These are phyloP conservation scores for Rhodotorula babjevae DNA, from an alignment of 768 basidiomycete species.

Conservation along the genomic window DNA sequence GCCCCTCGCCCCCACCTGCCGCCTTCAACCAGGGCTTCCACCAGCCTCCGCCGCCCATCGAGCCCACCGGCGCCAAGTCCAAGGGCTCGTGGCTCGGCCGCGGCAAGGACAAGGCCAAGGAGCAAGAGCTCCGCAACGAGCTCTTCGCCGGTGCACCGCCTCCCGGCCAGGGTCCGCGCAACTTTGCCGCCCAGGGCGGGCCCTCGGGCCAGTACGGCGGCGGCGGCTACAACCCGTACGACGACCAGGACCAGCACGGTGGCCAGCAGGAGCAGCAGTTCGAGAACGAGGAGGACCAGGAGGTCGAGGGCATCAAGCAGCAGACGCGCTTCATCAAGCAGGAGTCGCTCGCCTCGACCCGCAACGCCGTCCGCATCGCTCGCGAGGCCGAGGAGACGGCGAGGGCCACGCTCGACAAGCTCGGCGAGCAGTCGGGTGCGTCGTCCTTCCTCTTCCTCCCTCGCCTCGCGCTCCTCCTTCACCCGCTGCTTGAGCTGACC, in stretches of 20 bases:
- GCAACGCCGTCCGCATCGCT: slow-evolving; percentile 88
- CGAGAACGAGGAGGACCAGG: slow-evolving; percentile 39
- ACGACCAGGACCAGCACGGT: slow-evolving; percentile 9
- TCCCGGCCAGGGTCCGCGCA: slow-evolving; percentile 28
- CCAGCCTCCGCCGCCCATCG: slow-evolving; percentile 9
- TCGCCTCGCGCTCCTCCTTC: too few species aligned
- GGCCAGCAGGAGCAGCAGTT: slow-evolving; percentile 32
- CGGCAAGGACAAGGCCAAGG: slow-evolving; percentile 17
- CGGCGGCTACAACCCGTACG: slow-evolving; percentile 35
- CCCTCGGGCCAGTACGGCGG: too few species aligned
- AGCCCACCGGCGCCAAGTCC: slow-evolving; percentile 3
- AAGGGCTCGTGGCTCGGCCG: slow-evolving; percentile 23
- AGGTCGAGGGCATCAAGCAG: slow-evolving; percentile 80
- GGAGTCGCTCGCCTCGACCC: slow-evolving; percentile 78
- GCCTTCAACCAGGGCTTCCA: slow-evolving; percentile 7
- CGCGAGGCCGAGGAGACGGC: slow-evolving; percentile 97
- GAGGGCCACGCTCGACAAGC: slow-evolving; percentile 68
- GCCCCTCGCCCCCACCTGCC: background rate
- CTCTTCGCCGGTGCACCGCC: slow-evolving; percentile 45
- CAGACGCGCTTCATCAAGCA: slow-evolving; percentile 84
- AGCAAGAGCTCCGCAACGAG: slow-evolving; percentile 43
- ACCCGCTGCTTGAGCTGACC: slow-evolving; percentile 31
- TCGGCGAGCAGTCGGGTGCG: slow-evolving; percentile 88
- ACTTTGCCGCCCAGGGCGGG: slow-evolving; percentile 38
- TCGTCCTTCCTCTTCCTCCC: background rate